Evolutionary conservation across 352 stramenopile species (phyloP).

Genomic region (Labyrinthula sp.): DNA sequence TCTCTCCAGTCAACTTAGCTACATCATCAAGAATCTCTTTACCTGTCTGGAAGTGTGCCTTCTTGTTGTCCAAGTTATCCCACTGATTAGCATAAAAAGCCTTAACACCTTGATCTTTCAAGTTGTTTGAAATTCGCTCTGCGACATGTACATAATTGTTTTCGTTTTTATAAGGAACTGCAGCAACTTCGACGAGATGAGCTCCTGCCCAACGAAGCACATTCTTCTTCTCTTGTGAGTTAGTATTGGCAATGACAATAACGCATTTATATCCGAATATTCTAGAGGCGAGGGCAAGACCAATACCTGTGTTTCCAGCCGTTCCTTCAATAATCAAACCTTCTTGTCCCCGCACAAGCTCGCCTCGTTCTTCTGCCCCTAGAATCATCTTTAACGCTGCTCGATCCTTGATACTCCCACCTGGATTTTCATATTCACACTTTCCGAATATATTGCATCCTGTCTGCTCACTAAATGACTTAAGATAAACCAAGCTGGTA

Average conservation of each 20-base stretch:
- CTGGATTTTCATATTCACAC: slow-evolving; percentile 35
- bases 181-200: slow-evolving; percentile 31
- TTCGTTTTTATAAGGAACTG: slow-evolving; percentile 33
- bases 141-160: slow-evolving; percentile 36
- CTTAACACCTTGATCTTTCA: slow-evolving; percentile 5
- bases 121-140: slow-evolving; percentile 11
- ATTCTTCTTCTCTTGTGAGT: slow-evolving; percentile 34
- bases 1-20: too few species aligned
- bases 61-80: slow-evolving; percentile 35
- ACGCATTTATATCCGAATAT: slow-evolving; percentile 35
- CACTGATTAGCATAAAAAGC: slow-evolving; percentile 36
- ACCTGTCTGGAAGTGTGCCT: slow-evolving; percentile 29
- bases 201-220: slow-evolving; percentile 32
- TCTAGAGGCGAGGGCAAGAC: slow-evolving; percentile 27
- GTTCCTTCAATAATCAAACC: slow-evolving; percentile 33
- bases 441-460: slow-evolving; percentile 33
- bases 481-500: slow-evolving; percentile 29
- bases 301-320: slow-evolving; percentile 35
- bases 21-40: slow-evolving; percentile 33
- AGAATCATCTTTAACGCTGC: slow-evolving; percentile 32
- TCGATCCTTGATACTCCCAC: slow-evolving; percentile 34
- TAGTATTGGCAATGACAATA: slow-evolving; percentile 36
- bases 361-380: slow-evolving; percentile 29
- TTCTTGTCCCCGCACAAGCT: slow-evolving; percentile 29
- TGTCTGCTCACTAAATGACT: slow-evolving; percentile 18